Base-by-base conservation (phyloP, 129 eudicot genomes). In the Deinandra increscens region DNA sequence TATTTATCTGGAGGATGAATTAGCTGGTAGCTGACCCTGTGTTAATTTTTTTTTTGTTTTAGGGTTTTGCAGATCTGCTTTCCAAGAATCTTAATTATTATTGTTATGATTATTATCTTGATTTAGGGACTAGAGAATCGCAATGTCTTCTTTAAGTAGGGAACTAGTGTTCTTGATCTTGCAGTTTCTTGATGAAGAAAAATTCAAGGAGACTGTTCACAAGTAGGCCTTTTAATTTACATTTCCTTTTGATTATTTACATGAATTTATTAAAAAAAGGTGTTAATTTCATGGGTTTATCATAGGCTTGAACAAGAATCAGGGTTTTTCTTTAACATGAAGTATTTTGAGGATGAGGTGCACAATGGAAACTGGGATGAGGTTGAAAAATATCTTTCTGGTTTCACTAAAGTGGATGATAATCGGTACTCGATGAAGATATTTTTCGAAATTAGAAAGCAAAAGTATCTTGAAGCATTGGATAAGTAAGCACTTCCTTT, bases 381-480 rank as follows among this genome's bases (percentile, higher is more conserved):
- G 70, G 96, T 43, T 65, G 70, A 65, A 56, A 65, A 65, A 43
- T 44, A 65, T 19, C 56, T 65, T 20, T 65, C 37, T 5, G 70
- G 70, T 41, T 65, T 43, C 37, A 65, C 70, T 10, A 65, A 65
- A 65, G 70, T 65, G 11, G 56, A 65, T n/a, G 56, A 43, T 65
- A 44, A 65, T 65, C 70, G 56, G 7, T 65, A 65, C 22, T 43
- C 54, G 33, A 65, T 43, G 55, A 65, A 65, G 41, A 64, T 91
- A 14, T 91, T 91, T 73, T 91, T 88, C 58, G 98, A 88, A 38
- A 91, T 91, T 44, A 74, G 96, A 79, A 91, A 91, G 82, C 98
- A 91, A 77, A 91, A 91, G 88, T 91, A 91, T 76, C 93, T 91
- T 29, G 96, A 91, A 84, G 98, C 98, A 70, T 81, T 91, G 84